Conservation (phyloP, 805 yeast genomes). For the Zygosaccharomyces rouxii region DNA sequence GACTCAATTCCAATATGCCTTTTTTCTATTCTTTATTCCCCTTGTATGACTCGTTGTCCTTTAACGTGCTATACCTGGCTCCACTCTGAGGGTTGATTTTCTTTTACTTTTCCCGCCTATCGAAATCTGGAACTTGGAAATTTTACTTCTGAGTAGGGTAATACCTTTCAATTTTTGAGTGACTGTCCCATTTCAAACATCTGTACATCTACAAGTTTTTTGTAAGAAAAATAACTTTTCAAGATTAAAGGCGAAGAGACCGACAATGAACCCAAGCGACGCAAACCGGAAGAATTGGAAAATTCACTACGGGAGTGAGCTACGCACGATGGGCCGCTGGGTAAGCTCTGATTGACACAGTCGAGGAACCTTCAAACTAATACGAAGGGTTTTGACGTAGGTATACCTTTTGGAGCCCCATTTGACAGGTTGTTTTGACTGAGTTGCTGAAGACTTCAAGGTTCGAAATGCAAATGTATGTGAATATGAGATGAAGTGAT, state of each 20-base stretch:
- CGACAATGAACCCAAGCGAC: conserved; percentile 4
- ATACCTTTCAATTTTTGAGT: background rate
- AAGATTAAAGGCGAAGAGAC: background rate
- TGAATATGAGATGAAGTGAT: background rate
- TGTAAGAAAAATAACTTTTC: background rate
- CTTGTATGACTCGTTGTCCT: background rate
- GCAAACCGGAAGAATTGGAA: conserved; percentile 1
- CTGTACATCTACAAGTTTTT: conserved; percentile 6
- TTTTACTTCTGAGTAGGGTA: conserved; percentile 3
- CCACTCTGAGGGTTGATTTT: background rate
- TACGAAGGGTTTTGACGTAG: background rate
- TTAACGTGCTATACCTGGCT: background rate
- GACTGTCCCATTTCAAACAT: conserved; percentile 5
- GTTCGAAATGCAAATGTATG: conserved; percentile 47
- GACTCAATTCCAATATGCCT: background rate
- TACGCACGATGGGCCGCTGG: conserved; percentile 5
- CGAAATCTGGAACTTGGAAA: background rate
- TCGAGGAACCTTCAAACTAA: conserved; percentile 1
- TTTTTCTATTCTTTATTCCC: background rate
- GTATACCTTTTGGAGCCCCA: background rate
- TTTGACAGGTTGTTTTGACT: background rate
- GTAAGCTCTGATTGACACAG: conserved; percentile 4
- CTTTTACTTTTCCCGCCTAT: background rate
- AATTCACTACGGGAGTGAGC: conserved; percentile 3
- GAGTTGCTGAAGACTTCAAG: conserved; percentile 24